A percentile compares a stretch with the other conserved stretches of the same genome.
phyloP scores from a whole-genome alignment of 2,329 filamentous ascomycete genomes.

The Penicillium nordicum region DNA sequence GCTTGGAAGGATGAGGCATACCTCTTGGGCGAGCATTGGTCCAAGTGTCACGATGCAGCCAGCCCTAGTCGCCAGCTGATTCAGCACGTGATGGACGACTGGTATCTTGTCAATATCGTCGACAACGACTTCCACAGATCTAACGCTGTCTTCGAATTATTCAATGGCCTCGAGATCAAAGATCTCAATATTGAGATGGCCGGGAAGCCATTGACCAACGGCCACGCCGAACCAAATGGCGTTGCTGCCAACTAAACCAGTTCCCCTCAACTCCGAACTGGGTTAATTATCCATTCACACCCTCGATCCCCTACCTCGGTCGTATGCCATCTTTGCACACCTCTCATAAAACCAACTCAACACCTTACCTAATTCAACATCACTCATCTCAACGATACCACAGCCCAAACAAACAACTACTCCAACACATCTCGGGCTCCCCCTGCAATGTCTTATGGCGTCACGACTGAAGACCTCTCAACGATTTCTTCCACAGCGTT shows the following conservation, averaged over 20 bases:
- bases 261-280: slow-evolving; percentile 10
- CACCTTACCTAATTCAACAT: slow-evolving; percentile 36
- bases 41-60: slow-evolving; percentile 75
- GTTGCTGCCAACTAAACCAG: slow-evolving; percentile 25
- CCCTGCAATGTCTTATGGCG: slow-evolving; percentile 37
- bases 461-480: slow-evolving; percentile 42
- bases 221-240: slow-evolving; percentile 19
- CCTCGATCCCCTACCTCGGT: slow-evolving; percentile 7
- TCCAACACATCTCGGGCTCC: slow-evolving; percentile 24
- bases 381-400: slow-evolving; percentile 36
- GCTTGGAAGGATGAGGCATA: slow-evolving; percentile 99
- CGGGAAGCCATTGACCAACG: slow-evolving; percentile 24
- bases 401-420: slow-evolving; percentile 16
- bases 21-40: slow-evolving; percentile 88
- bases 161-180: slow-evolving; percentile 63
- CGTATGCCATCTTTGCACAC: slow-evolving; percentile 1
- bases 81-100: slow-evolving; percentile 78
- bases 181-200: slow-evolving; percentile 35
- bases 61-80: slow-evolving; percentile 78
- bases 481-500: slow-evolving; percentile 42
- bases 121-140: slow-evolving; percentile 96
- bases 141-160: slow-evolving; percentile 77
- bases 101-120: slow-evolving; percentile 95
- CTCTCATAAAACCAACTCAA: slow-evolving; percentile 14
- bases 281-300: slow-evolving; percentile 8